Percentiles rank a stretch among this genome's conserved stretches.
phyloP scores from a whole-genome alignment of 2,329 filamentous ascomycete genomes.

The Alternaria atra region DNA sequence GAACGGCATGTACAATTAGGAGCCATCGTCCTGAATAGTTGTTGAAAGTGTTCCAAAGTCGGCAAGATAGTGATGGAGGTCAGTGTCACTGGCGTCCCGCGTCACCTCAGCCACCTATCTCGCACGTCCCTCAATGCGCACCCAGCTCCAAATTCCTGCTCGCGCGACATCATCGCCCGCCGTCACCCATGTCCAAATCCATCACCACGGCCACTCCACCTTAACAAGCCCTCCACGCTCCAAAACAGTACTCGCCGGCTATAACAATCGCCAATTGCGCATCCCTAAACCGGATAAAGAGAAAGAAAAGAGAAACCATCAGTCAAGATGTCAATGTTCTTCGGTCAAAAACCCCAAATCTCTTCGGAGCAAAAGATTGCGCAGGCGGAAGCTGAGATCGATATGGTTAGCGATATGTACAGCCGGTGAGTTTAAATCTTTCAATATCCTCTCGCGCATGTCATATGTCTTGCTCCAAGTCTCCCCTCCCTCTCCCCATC shows the following conservation, averaged over 20 bases:
- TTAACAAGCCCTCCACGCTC: not conserved
- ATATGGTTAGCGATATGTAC: constrained; percentile 98
- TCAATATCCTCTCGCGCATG: not conserved
- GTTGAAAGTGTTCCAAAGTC: not conserved
- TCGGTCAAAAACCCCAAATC: constrained; percentile 78
- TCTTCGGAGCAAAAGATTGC: constrained; percentile 97
- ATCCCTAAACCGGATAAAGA: not conserved
- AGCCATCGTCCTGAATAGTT: not conserved
- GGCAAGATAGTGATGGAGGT: not conserved
- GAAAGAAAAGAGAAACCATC: not conserved
- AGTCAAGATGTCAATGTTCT: constrained; percentile 50
- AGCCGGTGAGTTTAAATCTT: constrained; percentile 72
- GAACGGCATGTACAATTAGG: not conserved
- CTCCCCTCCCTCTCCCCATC: not conserved
- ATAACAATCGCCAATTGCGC: not conserved
- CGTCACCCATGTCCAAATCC: constrained; percentile 4
- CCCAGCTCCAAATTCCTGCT: constrained; percentile 21
- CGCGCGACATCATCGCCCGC: constrained; percentile 9
- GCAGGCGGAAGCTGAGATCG: constrained; percentile 94
- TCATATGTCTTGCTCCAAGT: not conserved
- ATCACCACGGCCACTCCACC: not conserved
- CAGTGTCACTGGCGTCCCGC: not conserved
- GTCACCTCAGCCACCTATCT: not conserved
- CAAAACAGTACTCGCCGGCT: not conserved
- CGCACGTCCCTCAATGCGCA: constrained; percentile 13